Evolutionary conservation across 208 protist species (phyloP).

Genomic region (Leishmania guyanensis): DNA sequence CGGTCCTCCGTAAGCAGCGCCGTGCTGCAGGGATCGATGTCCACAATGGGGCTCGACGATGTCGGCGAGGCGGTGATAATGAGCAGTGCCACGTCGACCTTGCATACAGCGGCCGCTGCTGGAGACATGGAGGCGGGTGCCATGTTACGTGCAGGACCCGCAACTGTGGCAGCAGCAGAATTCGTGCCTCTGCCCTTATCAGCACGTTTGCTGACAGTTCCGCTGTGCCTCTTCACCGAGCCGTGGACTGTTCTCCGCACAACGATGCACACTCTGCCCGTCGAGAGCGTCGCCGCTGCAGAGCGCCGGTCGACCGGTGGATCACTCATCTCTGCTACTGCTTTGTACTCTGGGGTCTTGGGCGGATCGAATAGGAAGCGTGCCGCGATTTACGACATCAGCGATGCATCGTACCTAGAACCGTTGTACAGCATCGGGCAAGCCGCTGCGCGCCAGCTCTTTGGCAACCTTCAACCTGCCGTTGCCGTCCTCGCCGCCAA

Average conservation of each 20-base stretch:
- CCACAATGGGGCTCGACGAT: slow-evolving; percentile 2
- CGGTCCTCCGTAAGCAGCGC: background rate
- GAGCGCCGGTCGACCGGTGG: background rate
- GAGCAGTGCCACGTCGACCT: background rate
- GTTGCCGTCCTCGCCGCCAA: background rate
- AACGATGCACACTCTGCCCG: slow-evolving; percentile 10
- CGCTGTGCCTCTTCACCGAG: slow-evolving; percentile 14
- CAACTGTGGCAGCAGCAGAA: background rate
- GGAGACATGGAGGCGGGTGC: background rate
- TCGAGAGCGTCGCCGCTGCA: background rate
- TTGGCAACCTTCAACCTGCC: slow-evolving; percentile 4
- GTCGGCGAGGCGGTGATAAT: background rate
- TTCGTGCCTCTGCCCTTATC: background rate
- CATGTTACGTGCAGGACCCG: background rate
- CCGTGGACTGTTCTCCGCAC: slow-evolving; percentile 24
- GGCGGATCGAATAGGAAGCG: background rate
- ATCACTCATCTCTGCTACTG: background rate
- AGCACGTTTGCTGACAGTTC: slow-evolving; percentile 3
- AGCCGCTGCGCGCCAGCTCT: slow-evolving; percentile 13
- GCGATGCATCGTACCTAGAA: background rate
- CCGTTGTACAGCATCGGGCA: background rate
- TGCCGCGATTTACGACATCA: background rate
- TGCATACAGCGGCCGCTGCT: background rate
- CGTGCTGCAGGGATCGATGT: background rate
- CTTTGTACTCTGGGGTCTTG: background rate